A percentile compares a stretch with the other conserved stretches of the same genome.
Conservation (phyloP, 352 stramenopile genomes). For the Globisporangium perplexum region DNA sequence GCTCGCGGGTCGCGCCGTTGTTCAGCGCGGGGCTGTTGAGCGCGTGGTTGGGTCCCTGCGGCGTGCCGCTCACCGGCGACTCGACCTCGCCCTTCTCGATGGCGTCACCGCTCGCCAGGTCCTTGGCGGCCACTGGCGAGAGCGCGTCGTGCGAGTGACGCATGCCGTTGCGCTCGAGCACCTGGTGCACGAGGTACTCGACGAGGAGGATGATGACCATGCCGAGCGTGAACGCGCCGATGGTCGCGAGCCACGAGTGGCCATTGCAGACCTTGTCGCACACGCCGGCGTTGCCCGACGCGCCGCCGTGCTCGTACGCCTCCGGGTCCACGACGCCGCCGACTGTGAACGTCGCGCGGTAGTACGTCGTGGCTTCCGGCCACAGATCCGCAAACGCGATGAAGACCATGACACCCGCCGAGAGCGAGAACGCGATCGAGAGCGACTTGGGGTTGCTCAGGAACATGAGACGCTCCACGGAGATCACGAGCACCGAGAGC, state of each 20-base stretch:
- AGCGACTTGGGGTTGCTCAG: slow-evolving; percentile 48
- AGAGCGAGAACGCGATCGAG: slow-evolving; percentile 64
- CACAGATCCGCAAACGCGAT: slow-evolving; percentile 70
- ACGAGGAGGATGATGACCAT: slow-evolving; percentile 64
- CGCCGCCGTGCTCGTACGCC: slow-evolving; percentile 53
- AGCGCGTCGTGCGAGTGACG: slow-evolving; percentile 26
- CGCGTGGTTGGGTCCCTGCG: not conserved
- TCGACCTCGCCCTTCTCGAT: slow-evolving; percentile 18
- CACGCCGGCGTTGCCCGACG: slow-evolving; percentile 23
- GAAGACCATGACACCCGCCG: slow-evolving; percentile 72
- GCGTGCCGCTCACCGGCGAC: slow-evolving; percentile 16
- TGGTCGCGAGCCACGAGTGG: slow-evolving; percentile 55
- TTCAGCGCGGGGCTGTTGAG: slow-evolving; percentile 3
- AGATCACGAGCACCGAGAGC: slow-evolving; percentile 64
- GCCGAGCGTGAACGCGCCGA: slow-evolving; percentile 44
- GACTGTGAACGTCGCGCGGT: slow-evolving; percentile 47
- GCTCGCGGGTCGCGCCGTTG: slow-evolving; percentile 1
- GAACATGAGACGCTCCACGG: slow-evolving; percentile 56
- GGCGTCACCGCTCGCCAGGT: slow-evolving; percentile 7
- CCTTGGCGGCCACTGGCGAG: slow-evolving; percentile 18
- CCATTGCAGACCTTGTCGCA: slow-evolving; percentile 57
- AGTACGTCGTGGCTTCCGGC: slow-evolving; percentile 49
- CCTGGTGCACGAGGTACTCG: slow-evolving; percentile 54
- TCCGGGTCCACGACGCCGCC: slow-evolving; percentile 49
- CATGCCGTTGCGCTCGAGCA: slow-evolving; percentile 27